Conservation (phyloP, 1,284 basidiomycete species). For the Boletus subluridellus region DNA sequence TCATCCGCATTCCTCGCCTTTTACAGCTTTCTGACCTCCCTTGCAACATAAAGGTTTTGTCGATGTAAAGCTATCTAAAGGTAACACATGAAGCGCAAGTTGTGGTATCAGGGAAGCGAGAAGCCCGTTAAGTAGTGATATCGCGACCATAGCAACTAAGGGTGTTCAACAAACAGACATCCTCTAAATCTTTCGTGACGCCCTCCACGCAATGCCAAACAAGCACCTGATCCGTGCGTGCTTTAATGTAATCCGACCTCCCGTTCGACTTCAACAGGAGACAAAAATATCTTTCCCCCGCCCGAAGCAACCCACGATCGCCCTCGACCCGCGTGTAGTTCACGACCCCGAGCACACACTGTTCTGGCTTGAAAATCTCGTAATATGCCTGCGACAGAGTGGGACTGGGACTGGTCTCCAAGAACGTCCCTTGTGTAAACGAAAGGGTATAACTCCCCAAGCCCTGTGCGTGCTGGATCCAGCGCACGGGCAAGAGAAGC, state of each 20-base stretch:
- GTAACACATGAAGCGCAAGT: neutral
- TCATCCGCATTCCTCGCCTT: constrained; percentile 12
- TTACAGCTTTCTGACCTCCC: constrained; percentile 8
- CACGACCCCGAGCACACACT: constrained; percentile 17
- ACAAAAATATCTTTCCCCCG: constrained; percentile 14
- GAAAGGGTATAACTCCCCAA: constrained; percentile 12
- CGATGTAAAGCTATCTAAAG: neutral
- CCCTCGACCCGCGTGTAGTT: constrained; percentile 13
- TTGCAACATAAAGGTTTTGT: neutral
- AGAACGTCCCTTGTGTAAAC: constrained; percentile 10
- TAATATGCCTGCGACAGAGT: constrained; percentile 17
- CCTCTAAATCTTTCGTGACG: constrained; percentile 10
- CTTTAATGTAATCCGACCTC: constrained; percentile 13
- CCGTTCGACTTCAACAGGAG: constrained; percentile 10
- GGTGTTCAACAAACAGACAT: constrained; percentile 10
- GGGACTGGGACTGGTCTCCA: constrained; percentile 6
- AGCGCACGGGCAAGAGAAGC: constrained; percentile 10
- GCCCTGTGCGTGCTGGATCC: constrained; percentile 3
- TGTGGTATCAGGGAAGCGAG: neutral
- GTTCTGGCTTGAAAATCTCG: constrained; percentile 16
- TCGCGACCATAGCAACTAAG: constrained; percentile 9
- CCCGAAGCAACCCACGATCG: constrained; percentile 7
- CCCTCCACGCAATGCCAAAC: constrained; percentile 11
- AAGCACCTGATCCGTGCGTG: constrained; percentile 14
- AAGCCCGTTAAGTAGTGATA: neutral